Evolutionary conservation across 2,329 filamentous ascomycete genomes (phyloP), one percentile per base, ranked within the genome.

Genomic region (Cercospora zeae-maydis): DNA sequence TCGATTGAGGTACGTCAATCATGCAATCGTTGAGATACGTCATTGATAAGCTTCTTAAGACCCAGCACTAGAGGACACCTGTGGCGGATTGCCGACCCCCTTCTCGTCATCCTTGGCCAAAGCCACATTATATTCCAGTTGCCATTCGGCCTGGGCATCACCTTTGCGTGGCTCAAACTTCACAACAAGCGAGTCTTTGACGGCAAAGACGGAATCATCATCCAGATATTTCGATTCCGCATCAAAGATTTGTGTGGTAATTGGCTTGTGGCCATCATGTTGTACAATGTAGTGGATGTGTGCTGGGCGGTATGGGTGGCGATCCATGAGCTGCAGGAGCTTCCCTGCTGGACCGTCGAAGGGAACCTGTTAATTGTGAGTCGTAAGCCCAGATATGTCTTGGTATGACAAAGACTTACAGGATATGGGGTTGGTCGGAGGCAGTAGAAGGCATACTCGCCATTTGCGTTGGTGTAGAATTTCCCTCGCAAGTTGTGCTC

Each of bases 191-290:
- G 80, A 81, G 63, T 86, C 83, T 72, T 63, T 63, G 21, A 58
- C 57, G 1, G 47, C 52, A 24, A 65, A 63, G 6, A 65, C 63
- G 13, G 63, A 65, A 21, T 67, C 66, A 36, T 67, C 54, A 14
- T 66, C 63, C 10, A 67, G 34, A 27, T 67, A 67, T 7, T 66
- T 62, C 3, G 61, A 64, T 19, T 63, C 63, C 34, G 65, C 62
- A 74, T 92, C 89, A 73, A 92, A 93, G 60, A 95, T 86, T 75
- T 95, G 90, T 1, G 90, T 92, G 0, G 88, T 89, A 53, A 96
- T 82, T 0, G 87, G 81, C 70, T 86, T 88, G 78, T 88, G 87
- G 7, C 83, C 83, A 83, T 80, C 11, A 81, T 79, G 30, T 21
- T 62, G 58, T 14, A 64, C 66, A 37, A 69, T 69, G 27, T 64